Base-by-base conservation (phyloP, 805 yeast species). In the Cyberlindnera mycetangii region DNA sequence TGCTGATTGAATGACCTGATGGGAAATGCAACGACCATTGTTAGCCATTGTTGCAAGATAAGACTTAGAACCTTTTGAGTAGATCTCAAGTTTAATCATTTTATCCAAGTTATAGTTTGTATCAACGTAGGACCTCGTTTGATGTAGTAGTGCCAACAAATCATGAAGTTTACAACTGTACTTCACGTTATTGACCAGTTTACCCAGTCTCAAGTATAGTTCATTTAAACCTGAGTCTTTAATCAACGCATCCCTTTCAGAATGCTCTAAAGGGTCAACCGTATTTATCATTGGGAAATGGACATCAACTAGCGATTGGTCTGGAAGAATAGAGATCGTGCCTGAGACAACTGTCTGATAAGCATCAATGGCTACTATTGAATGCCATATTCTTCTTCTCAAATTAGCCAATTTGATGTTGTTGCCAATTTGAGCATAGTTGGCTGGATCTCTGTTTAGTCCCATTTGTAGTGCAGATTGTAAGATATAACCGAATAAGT, bases 391-490 rank as follows among this genome's bases (percentile, higher is more conserved):
- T 2, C 51, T 34, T 41, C 60, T 48, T 43, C 58, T 47, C 18
- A 53, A 17, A 25, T 54, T 50, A 1, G 46, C 34, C 15, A 38
- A 49, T 8, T 18, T n/a, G 11, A 38, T 10, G 41, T 52, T 40
- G 15, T 37, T 41, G 1, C n/a, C 17, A 2, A 39, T 44, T 49
- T 44, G 58, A 21, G 38, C 8, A 20, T 50, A 64, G 7, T 48
- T 47, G 14, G 52, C 55, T 0, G 80, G 79, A 35, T 76, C 82
- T 38, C 76, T 57, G 49, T 76, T 64, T 31, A 76, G 53, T 0
- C 80, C 81, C 45, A 75, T 52, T 4, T 68, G 57, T 16, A 67
- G 48, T 0, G 76, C 76, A 64, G 71, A 68, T 43, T 74, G 78
- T 5, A 67, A 47, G 5, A 69, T 55, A 32, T 71, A 52, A 0